phyloP scores from a whole-genome alignment of 2,329 filamentous ascomycete genomes.

The Claviceps arundinis region DNA sequence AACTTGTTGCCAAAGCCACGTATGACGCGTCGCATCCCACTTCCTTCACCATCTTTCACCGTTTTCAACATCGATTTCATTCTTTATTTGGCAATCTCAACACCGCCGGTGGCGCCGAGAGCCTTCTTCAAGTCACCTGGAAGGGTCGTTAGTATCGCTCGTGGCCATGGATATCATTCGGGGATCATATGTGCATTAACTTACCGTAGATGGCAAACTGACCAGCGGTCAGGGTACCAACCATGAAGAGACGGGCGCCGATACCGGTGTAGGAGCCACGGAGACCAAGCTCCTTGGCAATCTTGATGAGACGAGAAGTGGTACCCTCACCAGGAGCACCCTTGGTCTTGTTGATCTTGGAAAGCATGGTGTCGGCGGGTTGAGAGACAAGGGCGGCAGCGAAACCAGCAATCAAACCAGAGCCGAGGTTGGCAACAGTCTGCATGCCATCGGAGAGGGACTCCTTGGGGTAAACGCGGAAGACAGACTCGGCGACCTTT shows the following conservation, averaged over 20 bases:
- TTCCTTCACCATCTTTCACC: not conserved
- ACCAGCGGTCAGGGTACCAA: conserved; percentile 62
- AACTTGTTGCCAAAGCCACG: not conserved
- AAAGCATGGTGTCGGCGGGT: conserved; percentile 86
- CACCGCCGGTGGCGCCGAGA: conserved; percentile 22
- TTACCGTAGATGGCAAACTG: conserved; percentile 76
- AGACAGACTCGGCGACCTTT: conserved; percentile 69
- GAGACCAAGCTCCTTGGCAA: conserved; percentile 72
- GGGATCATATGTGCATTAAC: not conserved
- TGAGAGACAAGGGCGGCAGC: conserved; percentile 78
- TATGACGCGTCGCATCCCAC: not conserved
- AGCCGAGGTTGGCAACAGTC: conserved; percentile 66
- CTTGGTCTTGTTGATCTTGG: conserved; percentile 94
- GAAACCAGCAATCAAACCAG: conserved; percentile 49
- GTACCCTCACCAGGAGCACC: conserved; percentile 77
- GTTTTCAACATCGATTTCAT: not conserved
- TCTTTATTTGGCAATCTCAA: conserved; percentile 15
- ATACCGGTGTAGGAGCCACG: conserved; percentile 69
- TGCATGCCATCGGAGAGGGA: conserved; percentile 53
- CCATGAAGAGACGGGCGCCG: conserved; percentile 51
- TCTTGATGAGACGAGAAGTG: conserved; percentile 70
- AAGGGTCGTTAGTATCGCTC: not conserved
- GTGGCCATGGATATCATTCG: not conserved
- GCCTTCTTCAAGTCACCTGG: conserved; percentile 50
- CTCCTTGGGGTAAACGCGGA: conserved; percentile 56